A percentile compares a stretch with the other conserved stretches of the same genome.
Evolutionary conservation across 768 basidiomycete genomes (phyloP).

Genomic region (Neoboletus brunneissimus): DNA sequence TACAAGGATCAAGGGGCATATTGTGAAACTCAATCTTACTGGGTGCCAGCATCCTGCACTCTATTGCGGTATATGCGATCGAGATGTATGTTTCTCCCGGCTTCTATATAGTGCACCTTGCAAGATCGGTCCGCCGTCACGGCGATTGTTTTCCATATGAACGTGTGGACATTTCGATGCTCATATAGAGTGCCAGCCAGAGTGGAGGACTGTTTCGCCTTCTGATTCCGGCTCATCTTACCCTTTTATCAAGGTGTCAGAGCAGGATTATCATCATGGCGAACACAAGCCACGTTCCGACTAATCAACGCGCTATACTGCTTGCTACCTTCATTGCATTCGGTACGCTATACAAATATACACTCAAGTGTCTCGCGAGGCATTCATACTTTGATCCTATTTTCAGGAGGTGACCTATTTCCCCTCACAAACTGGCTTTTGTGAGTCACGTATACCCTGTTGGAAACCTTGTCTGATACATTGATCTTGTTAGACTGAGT

Average conservation of each 20-base stretch:
- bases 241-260: background rate
- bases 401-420: conserved; percentile 8
- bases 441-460: background rate
- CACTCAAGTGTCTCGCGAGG: background rate
- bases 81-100: background rate
- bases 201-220: background rate
- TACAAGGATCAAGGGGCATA: background rate
- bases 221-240: background rate
- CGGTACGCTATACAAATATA: conserved; percentile 2
- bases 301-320: conserved; percentile 9
- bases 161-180: background rate
- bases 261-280: background rate
- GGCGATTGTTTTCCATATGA: conserved; percentile 2
- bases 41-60: background rate
- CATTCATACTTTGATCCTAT: background rate
- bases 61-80: background rate
- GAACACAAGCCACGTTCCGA: conserved; percentile 4
- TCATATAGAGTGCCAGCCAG: background rate
- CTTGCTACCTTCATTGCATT: conserved; percentile 18
- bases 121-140: background rate
- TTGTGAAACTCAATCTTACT: background rate
- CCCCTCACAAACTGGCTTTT: background rate
- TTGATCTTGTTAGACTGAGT: conserved; percentile 2
- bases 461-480: background rate
- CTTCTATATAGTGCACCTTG: background rate